Evolutionary conservation across 345 rosid species (phyloP), one percentile per base, ranked within the genome.

Genomic region (Erucastrum elatum): DNA sequence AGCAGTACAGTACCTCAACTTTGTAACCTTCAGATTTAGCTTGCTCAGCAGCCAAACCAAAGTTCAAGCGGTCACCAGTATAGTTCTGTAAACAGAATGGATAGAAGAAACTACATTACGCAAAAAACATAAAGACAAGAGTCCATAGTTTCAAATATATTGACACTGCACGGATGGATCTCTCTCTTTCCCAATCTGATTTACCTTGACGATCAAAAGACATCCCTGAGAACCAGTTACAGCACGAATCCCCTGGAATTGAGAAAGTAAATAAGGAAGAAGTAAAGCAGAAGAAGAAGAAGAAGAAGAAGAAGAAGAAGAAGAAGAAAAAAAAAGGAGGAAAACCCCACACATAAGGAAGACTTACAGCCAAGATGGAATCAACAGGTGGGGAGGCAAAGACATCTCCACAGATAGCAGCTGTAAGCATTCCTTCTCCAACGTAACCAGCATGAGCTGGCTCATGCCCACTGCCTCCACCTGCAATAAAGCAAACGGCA

Each of bases 391-490:
- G 99, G 58, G 98, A 92, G 39, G 93, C 84, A 86, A 95, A 95
- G 83, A 95, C 84, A 82, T 95, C 98, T 79, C 99, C 98, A 26
- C 99, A 92, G 64, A 95, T 85, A 63, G 99, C 94, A 44, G 98
- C 99, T 27, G 98, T 92, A 37, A 95, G 94, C 99, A 95, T 95
- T 80, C 99, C 99, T 85, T 95, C 98, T 81, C 99, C 99, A 33
- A 95, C 99, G 85, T 85, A 95, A 61, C 99, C 99, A 87, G 99
- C 89, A 55, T 91, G 94, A 44, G 99, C 97, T 75, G 99, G 98
- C 73, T 95, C 99, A 85, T 95, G 99, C 37, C 99, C 99, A 68
- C 99, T 95, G 72, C 99, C 99, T 62, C 99, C 98, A 61, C 99
- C 99, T 95, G 71, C 61, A 77, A 29, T 29, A n/a, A 59, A 6